Conservation (phyloP, 805 yeast species). For the Sungouiozyma ichnusensis region DNA sequence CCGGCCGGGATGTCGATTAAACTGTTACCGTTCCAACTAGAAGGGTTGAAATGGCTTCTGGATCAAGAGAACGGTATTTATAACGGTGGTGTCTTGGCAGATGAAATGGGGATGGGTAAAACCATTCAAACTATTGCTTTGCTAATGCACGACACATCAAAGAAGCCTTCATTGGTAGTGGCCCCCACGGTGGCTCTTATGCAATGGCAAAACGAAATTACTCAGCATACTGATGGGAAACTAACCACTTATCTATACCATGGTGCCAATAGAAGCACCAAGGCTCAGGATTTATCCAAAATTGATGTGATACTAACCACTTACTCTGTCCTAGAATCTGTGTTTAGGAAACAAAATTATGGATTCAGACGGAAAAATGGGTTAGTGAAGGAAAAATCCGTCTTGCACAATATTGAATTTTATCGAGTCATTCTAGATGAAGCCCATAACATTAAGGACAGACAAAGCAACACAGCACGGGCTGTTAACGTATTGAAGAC, state of each 20-base stretch:
- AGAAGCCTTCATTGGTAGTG: constrained; percentile 74
- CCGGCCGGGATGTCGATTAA: constrained; percentile 68
- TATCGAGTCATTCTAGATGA: constrained; percentile 88
- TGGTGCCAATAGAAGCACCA: constrained; percentile 67
- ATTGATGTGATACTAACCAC: constrained; percentile 81
- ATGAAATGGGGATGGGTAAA: constrained; percentile 99
- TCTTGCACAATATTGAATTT: constrained; percentile 63
- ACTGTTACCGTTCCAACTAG: constrained; percentile 82
- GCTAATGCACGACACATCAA: constrained; percentile 55
- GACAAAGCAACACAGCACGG: constrained; percentile 86
- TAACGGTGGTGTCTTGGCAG: constrained; percentile 89
- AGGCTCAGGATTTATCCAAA: constrained; percentile 41
- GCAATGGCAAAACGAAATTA: constrained; percentile 96
- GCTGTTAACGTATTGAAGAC: constrained; percentile 73
- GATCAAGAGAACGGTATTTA: constrained; percentile 72
- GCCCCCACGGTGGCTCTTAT: constrained; percentile 98
- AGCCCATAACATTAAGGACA: constrained; percentile 94
- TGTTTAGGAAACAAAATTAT: constrained; percentile 65
- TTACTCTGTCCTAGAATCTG: constrained; percentile 84
- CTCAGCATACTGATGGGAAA: constrained; percentile 63
- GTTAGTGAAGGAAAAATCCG: constrained; percentile 61
- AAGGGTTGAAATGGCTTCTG: constrained; percentile 83
- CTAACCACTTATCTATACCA: constrained; percentile 68
- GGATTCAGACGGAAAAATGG: constrained; percentile 74
- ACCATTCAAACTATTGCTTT: constrained; percentile 93